A percentile compares a stretch with the other conserved stretches of the same genome.
phyloP scores from a whole-genome alignment of 2,329 filamentous ascomycete genomes.

The Lecanosticta acicola region DNA sequence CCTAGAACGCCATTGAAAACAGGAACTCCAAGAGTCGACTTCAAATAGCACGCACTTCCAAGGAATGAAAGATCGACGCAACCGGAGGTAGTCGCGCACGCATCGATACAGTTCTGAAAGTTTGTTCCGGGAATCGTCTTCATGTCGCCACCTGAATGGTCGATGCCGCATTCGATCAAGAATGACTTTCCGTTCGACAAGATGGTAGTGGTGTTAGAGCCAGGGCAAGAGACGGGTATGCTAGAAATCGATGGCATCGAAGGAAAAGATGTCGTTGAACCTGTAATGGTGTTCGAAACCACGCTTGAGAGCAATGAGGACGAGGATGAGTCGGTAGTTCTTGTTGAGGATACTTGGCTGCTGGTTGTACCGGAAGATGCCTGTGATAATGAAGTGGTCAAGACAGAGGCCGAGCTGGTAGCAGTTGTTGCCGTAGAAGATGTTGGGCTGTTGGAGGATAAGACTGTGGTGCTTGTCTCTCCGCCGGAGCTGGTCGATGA shows the following conservation, averaged over 20 bases:
- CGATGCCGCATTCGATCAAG: slow-evolving; percentile 28
- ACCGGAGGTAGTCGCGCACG: slow-evolving; percentile 25
- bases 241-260: slow-evolving; percentile 5
- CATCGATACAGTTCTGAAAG: slow-evolving; percentile 28
- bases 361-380: too few relatives aligned
- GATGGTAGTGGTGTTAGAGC: slow-evolving; percentile 17
- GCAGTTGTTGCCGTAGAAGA: too few relatives aligned
- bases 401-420: too few relatives aligned
- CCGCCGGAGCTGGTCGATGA: too few relatives aligned
- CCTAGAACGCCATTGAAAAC: slow-evolving; percentile 23
- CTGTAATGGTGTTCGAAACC: neutral
- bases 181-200: slow-evolving; percentile 18
- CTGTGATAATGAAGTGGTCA: too few relatives aligned
- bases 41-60: slow-evolving; percentile 31
- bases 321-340: neutral
- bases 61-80: slow-evolving; percentile 32
- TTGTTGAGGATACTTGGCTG: too few relatives aligned
- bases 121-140: slow-evolving; percentile 16
- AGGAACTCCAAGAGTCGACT: slow-evolving; percentile 23
- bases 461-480: too few relatives aligned
- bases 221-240: slow-evolving; percentile 17
- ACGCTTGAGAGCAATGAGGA: neutral
- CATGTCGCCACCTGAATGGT: slow-evolving; percentile 30
- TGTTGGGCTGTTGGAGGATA: too few relatives aligned
- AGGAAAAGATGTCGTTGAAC: slow-evolving; percentile 9